phyloP scores from a whole-genome alignment of 2,329 filamentous ascomycete species.

The Fusarium sarcochroum region DNA sequence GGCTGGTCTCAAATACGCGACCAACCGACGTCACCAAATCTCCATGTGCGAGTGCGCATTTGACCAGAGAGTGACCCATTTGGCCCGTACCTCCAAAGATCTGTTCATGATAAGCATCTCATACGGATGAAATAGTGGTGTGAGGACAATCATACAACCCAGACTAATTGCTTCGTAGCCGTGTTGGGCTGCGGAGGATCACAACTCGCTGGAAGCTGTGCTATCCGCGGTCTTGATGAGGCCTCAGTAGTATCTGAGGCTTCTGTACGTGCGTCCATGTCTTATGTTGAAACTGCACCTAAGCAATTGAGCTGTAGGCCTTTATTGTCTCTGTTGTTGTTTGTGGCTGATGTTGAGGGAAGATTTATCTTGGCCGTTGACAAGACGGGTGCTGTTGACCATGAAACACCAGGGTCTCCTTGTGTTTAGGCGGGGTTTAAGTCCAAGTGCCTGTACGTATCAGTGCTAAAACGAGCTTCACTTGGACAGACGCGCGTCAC shows the following conservation, averaged over 20 bases:
- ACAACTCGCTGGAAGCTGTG: constrained; percentile 84
- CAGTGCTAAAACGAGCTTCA: neutral
- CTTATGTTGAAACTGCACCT: neutral
- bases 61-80: constrained; percentile 91
- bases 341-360: constrained; percentile 13
- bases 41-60: constrained; percentile 82
- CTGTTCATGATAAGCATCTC: constrained; percentile 57
- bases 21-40: constrained; percentile 92
- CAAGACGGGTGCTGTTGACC: constrained; percentile 3
- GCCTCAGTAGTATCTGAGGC: constrained; percentile 46
- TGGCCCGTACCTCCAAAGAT: constrained; percentile 98
- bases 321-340: neutral
- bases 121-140: neutral
- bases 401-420: constrained; percentile 26
- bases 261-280: constrained; percentile 48
- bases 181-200: constrained; percentile 83
- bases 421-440: constrained; percentile 30
- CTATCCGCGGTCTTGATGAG: constrained; percentile 48
- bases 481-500: neutral
- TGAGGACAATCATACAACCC: constrained; percentile 74
- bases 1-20: constrained; percentile 81
- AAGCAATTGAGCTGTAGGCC: neutral
- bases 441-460: constrained; percentile 20
- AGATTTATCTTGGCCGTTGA: neutral
- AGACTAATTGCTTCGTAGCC: constrained; percentile 82